Evolutionary conservation across 257 asterid genomes (phyloP).

Genomic region (Lycium barbarum): DNA sequence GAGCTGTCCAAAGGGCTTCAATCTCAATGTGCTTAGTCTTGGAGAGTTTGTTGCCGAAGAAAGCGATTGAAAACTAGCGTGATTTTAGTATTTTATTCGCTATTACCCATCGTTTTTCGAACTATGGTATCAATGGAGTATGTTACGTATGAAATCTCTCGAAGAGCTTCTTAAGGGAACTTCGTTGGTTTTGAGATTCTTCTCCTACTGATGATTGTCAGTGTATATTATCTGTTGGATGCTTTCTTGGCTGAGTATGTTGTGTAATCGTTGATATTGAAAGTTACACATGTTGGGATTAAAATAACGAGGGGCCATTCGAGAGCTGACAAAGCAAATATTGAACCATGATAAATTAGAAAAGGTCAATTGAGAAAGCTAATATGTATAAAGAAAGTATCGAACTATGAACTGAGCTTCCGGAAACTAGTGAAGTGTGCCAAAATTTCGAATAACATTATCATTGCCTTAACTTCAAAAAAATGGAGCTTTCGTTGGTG

Average conservation of each 20-base stretch:
- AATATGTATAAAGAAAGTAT: too few relatives aligned
- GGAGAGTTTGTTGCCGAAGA: not conserved
- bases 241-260: constrained; percentile 10
- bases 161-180: not conserved
- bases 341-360: too few relatives aligned
- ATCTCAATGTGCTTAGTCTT: not conserved
- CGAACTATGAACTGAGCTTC: not conserved
- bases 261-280: too few relatives aligned
- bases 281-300: too few relatives aligned
- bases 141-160: not conserved
- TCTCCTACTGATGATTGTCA: not conserved
- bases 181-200: not conserved
- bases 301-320: too few relatives aligned
- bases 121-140: constrained; percentile 4
- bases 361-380: too few relatives aligned
- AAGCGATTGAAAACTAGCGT: not conserved
- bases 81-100: too few relatives aligned
- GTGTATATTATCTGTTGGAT: not conserved
- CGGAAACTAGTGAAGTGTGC: not conserved
- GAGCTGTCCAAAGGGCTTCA: constrained; percentile 65
- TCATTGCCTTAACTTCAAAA: too few relatives aligned
- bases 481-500: too few relatives aligned
- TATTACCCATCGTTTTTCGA: not conserved
- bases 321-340: too few relatives aligned
- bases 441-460: not conserved